Evolutionary conservation across 495 filamentous ascomycete species (phyloP).

Genomic region (Aspergillus kassunensis): DNA sequence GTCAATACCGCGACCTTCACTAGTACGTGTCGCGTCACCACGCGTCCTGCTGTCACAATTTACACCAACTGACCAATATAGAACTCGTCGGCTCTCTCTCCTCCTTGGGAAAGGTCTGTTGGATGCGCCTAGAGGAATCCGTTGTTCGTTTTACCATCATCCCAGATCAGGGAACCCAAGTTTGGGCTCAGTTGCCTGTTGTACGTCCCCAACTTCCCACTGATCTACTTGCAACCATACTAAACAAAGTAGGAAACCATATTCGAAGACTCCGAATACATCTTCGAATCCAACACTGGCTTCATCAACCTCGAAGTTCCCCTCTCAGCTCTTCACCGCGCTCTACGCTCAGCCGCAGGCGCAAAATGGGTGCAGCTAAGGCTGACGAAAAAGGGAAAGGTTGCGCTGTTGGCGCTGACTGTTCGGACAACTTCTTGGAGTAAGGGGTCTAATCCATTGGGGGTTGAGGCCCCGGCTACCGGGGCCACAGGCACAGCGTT

Average conservation of each 20-base stretch:
- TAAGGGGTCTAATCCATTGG: constrained; percentile 43
- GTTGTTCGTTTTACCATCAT: constrained; percentile 91
- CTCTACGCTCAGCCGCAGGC: constrained; percentile 76
- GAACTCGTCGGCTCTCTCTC: constrained; percentile 81
- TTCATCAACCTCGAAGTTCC: constrained; percentile 95
- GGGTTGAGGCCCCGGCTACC: constrained; percentile 39
- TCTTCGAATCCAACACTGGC: constrained; percentile 72
- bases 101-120: constrained; percentile 86
- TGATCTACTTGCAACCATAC: no score
- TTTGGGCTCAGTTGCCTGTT: constrained; percentile 67
- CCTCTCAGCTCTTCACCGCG: constrained; percentile 71
- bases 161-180: constrained; percentile 87
- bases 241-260: constrained; percentile 40
- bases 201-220: constrained; percentile 61
- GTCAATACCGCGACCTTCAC: constrained; percentile 79
- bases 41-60: neutral
- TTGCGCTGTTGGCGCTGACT: constrained; percentile 80
- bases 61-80: no score
- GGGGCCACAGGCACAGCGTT: constrained; percentile 25
- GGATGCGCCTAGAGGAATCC: constrained; percentile 84
- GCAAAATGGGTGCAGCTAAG: constrained; percentile 76
- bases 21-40: constrained; percentile 51
- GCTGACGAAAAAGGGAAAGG: constrained; percentile 84
- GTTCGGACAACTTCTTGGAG: constrained; percentile 58
- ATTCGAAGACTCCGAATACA: constrained; percentile 72